These are phyloP conservation scores for Suhomyces guaymorum DNA, from an alignment of 1,139 yeast species.

Conservation along the genomic window DNA sequence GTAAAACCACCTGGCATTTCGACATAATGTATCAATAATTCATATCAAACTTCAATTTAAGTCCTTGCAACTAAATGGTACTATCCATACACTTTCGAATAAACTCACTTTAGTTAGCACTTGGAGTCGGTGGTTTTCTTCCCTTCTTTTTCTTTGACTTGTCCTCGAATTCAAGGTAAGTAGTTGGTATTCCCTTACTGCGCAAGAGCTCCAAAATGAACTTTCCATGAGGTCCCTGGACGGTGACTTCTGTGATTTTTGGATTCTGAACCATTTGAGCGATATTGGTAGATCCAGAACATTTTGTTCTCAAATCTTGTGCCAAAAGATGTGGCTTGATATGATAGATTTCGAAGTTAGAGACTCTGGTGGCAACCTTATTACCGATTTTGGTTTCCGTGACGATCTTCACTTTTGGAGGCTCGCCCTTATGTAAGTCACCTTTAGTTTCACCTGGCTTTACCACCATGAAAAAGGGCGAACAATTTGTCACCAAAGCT, in stretches of 20 bases:
- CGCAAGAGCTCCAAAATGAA: conserved; percentile 58
- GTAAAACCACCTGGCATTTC: too few species aligned
- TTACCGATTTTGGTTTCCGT: conserved; percentile 83
- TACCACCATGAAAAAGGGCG: conserved; percentile 58
- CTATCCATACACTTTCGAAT: too few species aligned
- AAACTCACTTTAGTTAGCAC: too few species aligned
- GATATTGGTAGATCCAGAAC: conserved; percentile 87
- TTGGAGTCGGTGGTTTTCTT: too few species aligned
- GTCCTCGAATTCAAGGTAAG: conserved; percentile 64
- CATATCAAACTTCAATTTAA: too few species aligned
- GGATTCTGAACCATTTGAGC: conserved; percentile 57
- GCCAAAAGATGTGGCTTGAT: conserved; percentile 68
- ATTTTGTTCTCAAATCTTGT: conserved; percentile 67
- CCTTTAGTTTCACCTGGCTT: conserved; percentile 45
- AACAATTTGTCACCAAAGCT: conserved; percentile 52
- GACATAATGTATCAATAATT: too few species aligned
- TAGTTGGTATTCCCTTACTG: conserved; percentile 63
- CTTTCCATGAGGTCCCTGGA: conserved; percentile 88
- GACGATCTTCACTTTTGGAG: conserved; percentile 66
- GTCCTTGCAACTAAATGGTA: too few species aligned
- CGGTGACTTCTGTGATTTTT: conserved; percentile 65
- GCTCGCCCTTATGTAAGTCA: conserved; percentile 56
- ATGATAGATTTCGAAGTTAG: conserved; percentile 67
- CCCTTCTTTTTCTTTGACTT: conserved; percentile 54
- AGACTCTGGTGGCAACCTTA: conserved; percentile 72